phyloP scores from a whole-genome alignment of 129 eudicot genomes.

The Deinandra increscens region DNA sequence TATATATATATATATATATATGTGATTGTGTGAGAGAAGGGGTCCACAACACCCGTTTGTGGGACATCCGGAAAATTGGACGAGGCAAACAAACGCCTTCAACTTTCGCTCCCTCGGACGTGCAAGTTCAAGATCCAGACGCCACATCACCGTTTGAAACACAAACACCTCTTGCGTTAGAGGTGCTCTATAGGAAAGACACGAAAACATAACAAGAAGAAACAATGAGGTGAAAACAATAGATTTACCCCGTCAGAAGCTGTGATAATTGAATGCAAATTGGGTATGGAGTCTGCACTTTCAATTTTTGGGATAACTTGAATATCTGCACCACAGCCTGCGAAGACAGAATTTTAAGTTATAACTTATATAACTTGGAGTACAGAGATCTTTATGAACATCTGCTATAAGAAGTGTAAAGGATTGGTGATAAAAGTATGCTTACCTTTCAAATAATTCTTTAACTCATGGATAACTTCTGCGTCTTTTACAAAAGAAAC shows the following conservation, averaged over 20 bases:
- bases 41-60: no score
- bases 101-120: no score
- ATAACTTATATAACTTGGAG: constrained; percentile 5
- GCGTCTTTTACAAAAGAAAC: constrained; percentile 99
- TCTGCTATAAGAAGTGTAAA: not conserved
- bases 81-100: no score
- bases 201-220: not conserved
- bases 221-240: not conserved
- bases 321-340: constrained; percentile 91
- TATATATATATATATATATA: no score
- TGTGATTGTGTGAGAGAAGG: no score
- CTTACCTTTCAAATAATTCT: constrained; percentile 84
- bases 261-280: constrained; percentile 85
- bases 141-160: no score
- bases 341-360: constrained; percentile 17
- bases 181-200: not conserved
- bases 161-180: no score
- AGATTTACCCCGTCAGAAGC: constrained; percentile 91
- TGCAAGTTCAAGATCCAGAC: no score
- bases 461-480: constrained; percentile 86
- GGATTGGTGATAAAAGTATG: not conserved
- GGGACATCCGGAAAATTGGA: no score
- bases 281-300: constrained; percentile 97
- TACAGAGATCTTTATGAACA: not conserved
- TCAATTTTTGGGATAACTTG: constrained; percentile 93